Evolutionary conservation across 179 eudicot genomes (phyloP).

Genomic region (Corrigiola litoralis): DNA sequence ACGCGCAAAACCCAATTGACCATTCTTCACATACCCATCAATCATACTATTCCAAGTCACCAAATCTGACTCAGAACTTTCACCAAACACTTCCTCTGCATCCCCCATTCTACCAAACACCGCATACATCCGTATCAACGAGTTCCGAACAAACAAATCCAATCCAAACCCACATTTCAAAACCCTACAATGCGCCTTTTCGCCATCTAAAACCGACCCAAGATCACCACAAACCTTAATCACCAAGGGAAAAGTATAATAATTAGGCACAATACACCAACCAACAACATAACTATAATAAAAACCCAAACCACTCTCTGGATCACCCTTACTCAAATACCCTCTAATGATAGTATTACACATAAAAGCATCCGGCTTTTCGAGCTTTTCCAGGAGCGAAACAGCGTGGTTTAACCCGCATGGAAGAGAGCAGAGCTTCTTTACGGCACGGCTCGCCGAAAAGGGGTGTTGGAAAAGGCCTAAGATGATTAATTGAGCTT

Average conservation of each 20-base stretch:
- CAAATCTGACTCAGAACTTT: constrained; percentile 40
- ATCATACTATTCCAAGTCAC: constrained; percentile 66
- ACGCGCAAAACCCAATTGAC: constrained; percentile 36
- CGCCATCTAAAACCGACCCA: constrained; percentile 38
- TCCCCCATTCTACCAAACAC: constrained; percentile 34
- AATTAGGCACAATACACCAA: constrained; percentile 35
- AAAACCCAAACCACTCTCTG: constrained; percentile 30
- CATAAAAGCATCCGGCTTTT: constrained; percentile 53
- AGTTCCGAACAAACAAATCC: constrained; percentile 52
- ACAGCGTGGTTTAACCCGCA: constrained; percentile 32
- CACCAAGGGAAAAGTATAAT: constrained; percentile 47
- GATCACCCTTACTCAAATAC: constrained; percentile 30
- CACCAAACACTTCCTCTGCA: constrained; percentile 55
- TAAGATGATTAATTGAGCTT: constrained; percentile 43
- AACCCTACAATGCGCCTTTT: constrained; percentile 32
- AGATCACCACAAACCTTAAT: constrained; percentile 44
- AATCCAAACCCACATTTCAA: constrained; percentile 48
- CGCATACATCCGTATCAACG: constrained; percentile 49
- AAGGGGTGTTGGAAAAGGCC: constrained; percentile 48
- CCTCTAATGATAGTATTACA: constrained; percentile 50
- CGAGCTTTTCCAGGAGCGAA: constrained; percentile 24
- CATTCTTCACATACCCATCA: constrained; percentile 52
- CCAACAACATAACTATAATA: constrained; percentile 33
- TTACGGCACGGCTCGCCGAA: constrained; percentile 42
- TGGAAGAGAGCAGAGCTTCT: constrained; percentile 46